phyloP scores from a whole-genome alignment of 139 green algal species.

The Eudorina sp. region DNA sequence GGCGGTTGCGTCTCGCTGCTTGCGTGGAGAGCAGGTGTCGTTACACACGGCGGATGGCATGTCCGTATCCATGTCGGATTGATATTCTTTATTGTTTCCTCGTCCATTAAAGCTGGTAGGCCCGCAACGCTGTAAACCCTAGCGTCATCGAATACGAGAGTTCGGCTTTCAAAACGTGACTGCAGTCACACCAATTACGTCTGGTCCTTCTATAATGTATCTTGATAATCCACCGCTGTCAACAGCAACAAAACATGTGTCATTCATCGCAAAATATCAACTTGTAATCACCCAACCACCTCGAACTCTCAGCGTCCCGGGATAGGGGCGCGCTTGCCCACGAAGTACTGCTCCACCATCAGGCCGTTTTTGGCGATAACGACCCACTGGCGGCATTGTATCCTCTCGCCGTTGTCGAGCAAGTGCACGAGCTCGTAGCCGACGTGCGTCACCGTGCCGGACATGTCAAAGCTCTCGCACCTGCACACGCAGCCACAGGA shows the following conservation, averaged over 20 bases:
- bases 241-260: too few relatives aligned
- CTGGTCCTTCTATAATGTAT: too few relatives aligned
- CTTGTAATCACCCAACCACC: too few relatives aligned
- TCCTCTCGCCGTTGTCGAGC: not conserved
- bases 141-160: too few relatives aligned
- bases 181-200: too few relatives aligned
- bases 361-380: not conserved
- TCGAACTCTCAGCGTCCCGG: too few relatives aligned
- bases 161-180: too few relatives aligned
- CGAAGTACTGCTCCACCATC: conserved; percentile 35
- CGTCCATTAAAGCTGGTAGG: too few relatives aligned
- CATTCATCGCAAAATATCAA: too few relatives aligned
- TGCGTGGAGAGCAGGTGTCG: not conserved
- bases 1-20: too few relatives aligned
- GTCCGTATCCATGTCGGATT: not conserved
- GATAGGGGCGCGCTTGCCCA: not conserved
- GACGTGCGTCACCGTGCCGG: not conserved
- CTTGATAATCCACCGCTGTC: too few relatives aligned
- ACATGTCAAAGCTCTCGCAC: conserved; percentile 16
- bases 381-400: conserved; percentile 29
- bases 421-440: conserved; percentile 28
- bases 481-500: not conserved
- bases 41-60: conserved; percentile 9
- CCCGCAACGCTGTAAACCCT: too few relatives aligned
- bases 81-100: not conserved